Base-by-base conservation (phyloP, 495 filamentous ascomycete species). In the Neurospora tetraspora region DNA sequence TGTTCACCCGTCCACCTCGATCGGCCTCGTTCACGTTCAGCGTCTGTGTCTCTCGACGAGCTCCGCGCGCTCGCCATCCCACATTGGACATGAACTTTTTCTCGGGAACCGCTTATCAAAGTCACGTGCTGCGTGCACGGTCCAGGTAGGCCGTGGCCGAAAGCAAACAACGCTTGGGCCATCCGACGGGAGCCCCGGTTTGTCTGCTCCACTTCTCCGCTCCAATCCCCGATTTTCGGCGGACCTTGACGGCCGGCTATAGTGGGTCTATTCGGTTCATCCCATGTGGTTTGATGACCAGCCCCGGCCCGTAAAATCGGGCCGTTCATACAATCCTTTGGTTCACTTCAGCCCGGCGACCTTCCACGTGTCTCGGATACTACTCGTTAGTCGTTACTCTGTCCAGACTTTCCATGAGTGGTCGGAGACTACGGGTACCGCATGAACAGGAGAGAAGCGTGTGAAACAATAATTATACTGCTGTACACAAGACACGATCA, bases 1-100 rank as follows among this genome's bases (percentile, higher is more conserved):
- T 72, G 40, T 38, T 69, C 73, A 72, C 53, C 73, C 53, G 73
- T 72, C 70, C 70, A 72, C 73, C 70, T 68, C 71, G 59, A 39
- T 72, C 70, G 47, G 70, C 72, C 70, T 74, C 42, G 39, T 53
- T 68, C 68, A 59, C 73, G 14, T 65, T 65, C 53, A 65, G 53
- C 53, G 53, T 65, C 53, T 65, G 14, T 65, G 53, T 65, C 53
- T 61, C 23, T 61, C 53, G 34, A 65, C 53, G 27, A 65, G 53
- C 53, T 65, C 53, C 27, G 53, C 27, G 53, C 3, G 53, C 53
- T 65, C 23, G 14, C 53, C 53, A 65, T 65, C 53, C 53, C 53
- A 65, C 53, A 65, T 65, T 34, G 53, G 27, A 65, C 53, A 34
- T 65, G 14, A 65, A 65, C 53, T 65, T 65, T 65, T 65, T 18